These are phyloP conservation scores for Piper betle DNA, from an alignment of 164 flowering plant species.

Conservation along the genomic window DNA sequence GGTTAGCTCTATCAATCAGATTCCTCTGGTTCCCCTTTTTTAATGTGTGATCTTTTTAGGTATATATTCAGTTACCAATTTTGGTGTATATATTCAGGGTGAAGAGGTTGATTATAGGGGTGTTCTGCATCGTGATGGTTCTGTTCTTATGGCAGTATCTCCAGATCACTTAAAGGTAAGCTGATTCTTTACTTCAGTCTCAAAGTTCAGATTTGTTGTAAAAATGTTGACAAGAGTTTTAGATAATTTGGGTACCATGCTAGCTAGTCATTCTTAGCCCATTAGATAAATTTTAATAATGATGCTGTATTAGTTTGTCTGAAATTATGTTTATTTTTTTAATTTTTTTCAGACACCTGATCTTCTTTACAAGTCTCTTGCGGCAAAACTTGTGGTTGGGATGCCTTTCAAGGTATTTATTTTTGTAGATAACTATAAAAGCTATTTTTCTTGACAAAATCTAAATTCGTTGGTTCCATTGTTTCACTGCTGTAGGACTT, in stretches of 20 bases:
- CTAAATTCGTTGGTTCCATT: not conserved
- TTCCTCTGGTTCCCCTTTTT: not conserved
- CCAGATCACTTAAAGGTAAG: slow-evolving; percentile 76
- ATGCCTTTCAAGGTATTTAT: slow-evolving; percentile 89
- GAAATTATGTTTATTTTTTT: not conserved
- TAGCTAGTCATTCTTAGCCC: not conserved
- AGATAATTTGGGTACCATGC: not conserved
- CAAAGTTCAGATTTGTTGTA: not conserved
- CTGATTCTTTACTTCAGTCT: not conserved
- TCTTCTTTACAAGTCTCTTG: slow-evolving; percentile 74
- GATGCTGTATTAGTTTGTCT: not conserved
- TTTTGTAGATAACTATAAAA: not conserved
- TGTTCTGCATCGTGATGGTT: slow-evolving; percentile 94
- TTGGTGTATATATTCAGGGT: slow-evolving; percentile 32
- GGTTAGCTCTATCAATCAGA: slow-evolving; percentile 29
- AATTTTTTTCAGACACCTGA: slow-evolving; percentile 52
- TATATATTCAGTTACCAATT: not conserved
- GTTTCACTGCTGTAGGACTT: slow-evolving; percentile 45
- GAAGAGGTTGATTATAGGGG: slow-evolving; percentile 96
- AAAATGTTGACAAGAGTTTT: not conserved
- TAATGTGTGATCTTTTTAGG: not conserved
- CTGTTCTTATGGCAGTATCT: slow-evolving; percentile 89
- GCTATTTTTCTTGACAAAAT: not conserved
- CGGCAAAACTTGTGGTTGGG: slow-evolving; percentile 88
- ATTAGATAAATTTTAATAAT: not conserved